These are phyloP conservation scores for Aspergillus funiculosus DNA, from an alignment of 495 filamentous ascomycete genomes.

Conservation along the genomic window DNA sequence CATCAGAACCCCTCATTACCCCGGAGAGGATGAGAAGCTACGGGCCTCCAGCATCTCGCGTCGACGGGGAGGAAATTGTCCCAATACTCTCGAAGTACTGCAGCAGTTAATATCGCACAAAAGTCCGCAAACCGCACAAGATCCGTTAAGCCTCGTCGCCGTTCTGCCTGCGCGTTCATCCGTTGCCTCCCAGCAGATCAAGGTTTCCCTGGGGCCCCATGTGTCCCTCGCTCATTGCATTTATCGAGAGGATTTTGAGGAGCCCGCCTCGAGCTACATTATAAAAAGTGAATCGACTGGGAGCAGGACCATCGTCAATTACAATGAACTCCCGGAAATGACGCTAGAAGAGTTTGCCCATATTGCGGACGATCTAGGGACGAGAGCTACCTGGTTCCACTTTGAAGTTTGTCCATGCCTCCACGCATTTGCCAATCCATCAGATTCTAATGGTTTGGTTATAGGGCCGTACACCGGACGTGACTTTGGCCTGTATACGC, in stretches of 20 bases:
- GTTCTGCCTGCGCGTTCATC: slow-evolving; percentile 42
- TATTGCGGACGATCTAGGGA: slow-evolving; percentile 26
- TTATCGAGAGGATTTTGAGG: slow-evolving; percentile 48
- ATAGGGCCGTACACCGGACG: slow-evolving; percentile 61
- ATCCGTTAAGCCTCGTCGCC: slow-evolving; percentile 35
- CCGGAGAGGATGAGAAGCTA: slow-evolving; percentile 64
- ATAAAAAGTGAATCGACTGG: slow-evolving; percentile 53
- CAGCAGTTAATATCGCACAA: slow-evolving; percentile 50
- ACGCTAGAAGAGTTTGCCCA: slow-evolving; percentile 49
- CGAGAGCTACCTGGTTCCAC: slow-evolving; percentile 56
- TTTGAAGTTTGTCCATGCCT: slow-evolving; percentile 54
- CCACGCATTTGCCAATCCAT: not conserved
- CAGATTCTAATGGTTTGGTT: too few species aligned
- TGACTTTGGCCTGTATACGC: slow-evolving; percentile 55
- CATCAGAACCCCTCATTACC: slow-evolving; percentile 57
- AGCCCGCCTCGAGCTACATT: slow-evolving; percentile 66
- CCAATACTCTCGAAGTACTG: slow-evolving; percentile 65
- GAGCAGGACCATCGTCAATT: slow-evolving; percentile 65
- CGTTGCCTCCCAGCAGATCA: slow-evolving; percentile 34
- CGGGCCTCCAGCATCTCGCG: slow-evolving; percentile 53
- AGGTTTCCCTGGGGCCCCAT: slow-evolving; percentile 31
- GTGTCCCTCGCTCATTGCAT: slow-evolving; percentile 52
- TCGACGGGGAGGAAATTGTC: slow-evolving; percentile 67
- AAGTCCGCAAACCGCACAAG: not conserved
- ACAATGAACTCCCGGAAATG: slow-evolving; percentile 63